These are phyloP conservation scores for Chrysanthemum lavandulifolium DNA, from an alignment of 129 eudicot genomes.

Conservation along the genomic window DNA sequence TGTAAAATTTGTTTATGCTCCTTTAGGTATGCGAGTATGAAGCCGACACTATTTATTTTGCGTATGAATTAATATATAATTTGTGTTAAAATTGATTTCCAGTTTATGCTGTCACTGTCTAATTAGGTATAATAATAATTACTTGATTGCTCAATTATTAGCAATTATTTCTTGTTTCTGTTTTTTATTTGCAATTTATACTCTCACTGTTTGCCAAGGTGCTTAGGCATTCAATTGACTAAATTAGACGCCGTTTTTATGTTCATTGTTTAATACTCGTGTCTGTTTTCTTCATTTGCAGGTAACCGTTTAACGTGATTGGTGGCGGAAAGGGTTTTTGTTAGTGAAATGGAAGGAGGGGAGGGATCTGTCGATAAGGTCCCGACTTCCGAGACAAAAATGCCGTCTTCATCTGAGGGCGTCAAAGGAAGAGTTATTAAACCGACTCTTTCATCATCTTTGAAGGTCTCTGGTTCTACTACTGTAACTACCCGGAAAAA, in stretches of 20 bases:
- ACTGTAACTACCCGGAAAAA: conserved; percentile 41
- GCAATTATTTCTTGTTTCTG: background rate
- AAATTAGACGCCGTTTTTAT: no score
- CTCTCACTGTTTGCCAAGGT: conserved; percentile 14
- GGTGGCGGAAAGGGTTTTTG: conserved; percentile 7
- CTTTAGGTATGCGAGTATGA: background rate
- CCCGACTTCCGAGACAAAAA: conserved; percentile 26
- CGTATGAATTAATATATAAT: no score
- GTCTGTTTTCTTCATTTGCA: conserved; percentile 12
- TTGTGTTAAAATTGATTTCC: background rate
- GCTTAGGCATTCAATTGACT: no score
- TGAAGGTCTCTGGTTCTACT: conserved; percentile 36
- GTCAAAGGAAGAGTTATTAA: conserved; percentile 36
- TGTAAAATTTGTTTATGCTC: no score
- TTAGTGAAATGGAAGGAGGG: conserved; percentile 37
- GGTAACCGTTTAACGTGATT: conserved; percentile 19
- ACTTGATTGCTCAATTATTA: background rate
- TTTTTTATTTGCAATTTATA: conserved; percentile 1
- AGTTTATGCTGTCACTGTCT: background rate
- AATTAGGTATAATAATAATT: background rate
- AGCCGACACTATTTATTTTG: background rate
- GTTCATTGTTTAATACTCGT: no score
- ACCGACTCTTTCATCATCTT: conserved; percentile 38
- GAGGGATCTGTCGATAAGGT: conserved; percentile 38
- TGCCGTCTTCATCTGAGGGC: conserved; percentile 32